phyloP scores from a whole-genome alignment of 1,284 basidiomycete species.

The Exobasidium cylindrosporum region DNA sequence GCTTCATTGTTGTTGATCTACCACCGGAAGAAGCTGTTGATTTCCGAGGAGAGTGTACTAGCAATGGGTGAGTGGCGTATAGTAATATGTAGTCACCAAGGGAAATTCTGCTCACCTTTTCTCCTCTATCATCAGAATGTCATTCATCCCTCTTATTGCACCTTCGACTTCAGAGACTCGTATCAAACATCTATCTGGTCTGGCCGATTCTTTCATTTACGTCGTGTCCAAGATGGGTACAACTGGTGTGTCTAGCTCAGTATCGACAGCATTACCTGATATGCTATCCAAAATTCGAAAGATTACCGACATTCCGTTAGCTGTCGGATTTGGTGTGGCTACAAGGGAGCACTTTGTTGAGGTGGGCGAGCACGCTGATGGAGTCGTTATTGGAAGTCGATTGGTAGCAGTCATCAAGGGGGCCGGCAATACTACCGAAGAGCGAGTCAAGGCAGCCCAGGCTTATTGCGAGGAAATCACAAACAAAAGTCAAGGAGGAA shows the following conservation, averaged over 20 bases:
- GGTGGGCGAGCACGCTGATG: conserved; percentile 78
- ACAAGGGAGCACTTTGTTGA: conserved; percentile 86
- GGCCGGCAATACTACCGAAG: conserved; percentile 55
- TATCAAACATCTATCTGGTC: conserved; percentile 83
- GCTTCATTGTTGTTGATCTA: conserved; percentile 95
- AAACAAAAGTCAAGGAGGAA: conserved; percentile 45
- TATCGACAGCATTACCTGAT: conserved; percentile 56
- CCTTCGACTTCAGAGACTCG: conserved; percentile 84
- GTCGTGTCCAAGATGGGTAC: conserved; percentile 86
- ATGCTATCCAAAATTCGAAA: conserved; percentile 54
- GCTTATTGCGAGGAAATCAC: conserved; percentile 66
- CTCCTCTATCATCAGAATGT: conserved; percentile 68
- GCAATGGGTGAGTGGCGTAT: conserved; percentile 65
- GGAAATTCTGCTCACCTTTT: not conserved
- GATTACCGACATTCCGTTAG: conserved; percentile 72
- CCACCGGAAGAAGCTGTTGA: conserved; percentile 92
- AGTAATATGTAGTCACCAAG: not conserved
- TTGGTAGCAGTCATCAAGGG: conserved; percentile 76
- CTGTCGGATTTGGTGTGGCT: conserved; percentile 94
- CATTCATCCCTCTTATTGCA: conserved; percentile 94
- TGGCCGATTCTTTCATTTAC: conserved; percentile 97
- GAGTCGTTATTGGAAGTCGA: conserved; percentile 87
- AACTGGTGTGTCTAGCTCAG: conserved; percentile 80
- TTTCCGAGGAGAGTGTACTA: conserved; percentile 83
- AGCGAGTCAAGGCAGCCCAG: conserved; percentile 58